Evolutionary conservation across 805 yeast genomes (phyloP).

Genomic region (Schwanniomyces polymorphus): DNA sequence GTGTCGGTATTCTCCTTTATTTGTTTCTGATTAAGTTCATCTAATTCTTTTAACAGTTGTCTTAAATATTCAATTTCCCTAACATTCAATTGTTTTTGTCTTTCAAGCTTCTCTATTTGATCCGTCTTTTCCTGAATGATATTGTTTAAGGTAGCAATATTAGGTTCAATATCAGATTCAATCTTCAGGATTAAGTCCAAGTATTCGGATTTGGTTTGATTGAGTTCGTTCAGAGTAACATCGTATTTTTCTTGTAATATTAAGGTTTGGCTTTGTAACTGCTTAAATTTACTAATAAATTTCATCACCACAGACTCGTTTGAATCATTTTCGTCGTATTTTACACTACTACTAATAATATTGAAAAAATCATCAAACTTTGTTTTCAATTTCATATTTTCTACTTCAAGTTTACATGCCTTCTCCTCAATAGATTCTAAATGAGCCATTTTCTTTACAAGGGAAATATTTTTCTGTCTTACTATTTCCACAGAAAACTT

Average conservation of each 20-base stretch:
- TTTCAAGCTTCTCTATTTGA: constrained; percentile 40
- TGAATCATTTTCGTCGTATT: constrained; percentile 9
- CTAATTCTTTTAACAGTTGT: constrained; percentile 53
- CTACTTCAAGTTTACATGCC: constrained; percentile 49
- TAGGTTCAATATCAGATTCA: constrained; percentile 10
- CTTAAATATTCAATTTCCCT: constrained; percentile 62
- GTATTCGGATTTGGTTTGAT: constrained; percentile 14
- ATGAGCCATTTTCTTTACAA: constrained; percentile 36
- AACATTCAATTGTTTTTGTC: constrained; percentile 50
- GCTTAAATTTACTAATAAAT: constrained; percentile 38
- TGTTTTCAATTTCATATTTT: constrained; percentile 47
- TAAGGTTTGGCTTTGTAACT: constrained; percentile 27
- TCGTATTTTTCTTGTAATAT: constrained; percentile 38
- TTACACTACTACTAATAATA: constrained; percentile 33
- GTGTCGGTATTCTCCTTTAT: constrained; percentile 21
- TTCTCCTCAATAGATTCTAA: constrained; percentile 45
- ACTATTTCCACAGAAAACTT: constrained; percentile 51
- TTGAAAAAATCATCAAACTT: constrained; percentile 49
- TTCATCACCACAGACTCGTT: constrained; percentile 27
- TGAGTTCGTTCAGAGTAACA: constrained; percentile 16
- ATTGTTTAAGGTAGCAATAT: constrained; percentile 11
- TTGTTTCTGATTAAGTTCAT: constrained; percentile 24
- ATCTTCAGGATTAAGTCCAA: constrained; percentile 9
- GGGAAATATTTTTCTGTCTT: constrained; percentile 51
- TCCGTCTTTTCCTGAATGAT: constrained; percentile 12